These are phyloP conservation scores for Trifolium dubium DNA, from an alignment of 306 rosid species.

Conservation along the genomic window DNA sequence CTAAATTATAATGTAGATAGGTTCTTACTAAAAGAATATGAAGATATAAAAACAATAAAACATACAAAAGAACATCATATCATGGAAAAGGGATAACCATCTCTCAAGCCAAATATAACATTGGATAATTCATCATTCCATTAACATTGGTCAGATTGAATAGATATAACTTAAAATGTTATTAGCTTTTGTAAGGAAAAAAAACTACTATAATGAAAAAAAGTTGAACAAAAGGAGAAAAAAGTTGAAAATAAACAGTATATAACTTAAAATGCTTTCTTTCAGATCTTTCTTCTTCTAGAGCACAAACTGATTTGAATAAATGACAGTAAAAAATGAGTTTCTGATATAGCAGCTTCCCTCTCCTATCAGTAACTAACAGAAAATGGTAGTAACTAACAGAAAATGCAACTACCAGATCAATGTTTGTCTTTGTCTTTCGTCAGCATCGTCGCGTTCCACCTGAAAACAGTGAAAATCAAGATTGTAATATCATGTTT, in stretches of 20 bases:
- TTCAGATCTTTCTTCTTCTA: background rate
- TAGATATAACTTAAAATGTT: no score
- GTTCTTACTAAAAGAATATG: no score
- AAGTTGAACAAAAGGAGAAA: background rate
- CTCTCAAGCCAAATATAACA: no score
- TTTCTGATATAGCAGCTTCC: conserved; percentile 8
- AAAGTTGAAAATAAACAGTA: background rate
- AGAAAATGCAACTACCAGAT: conserved; percentile 44
- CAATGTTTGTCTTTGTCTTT: conserved; percentile 60
- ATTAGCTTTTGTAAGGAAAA: no score
- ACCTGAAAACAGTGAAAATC: conserved; percentile 43
- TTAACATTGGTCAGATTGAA: no score
- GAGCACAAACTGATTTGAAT: conserved; percentile 21
- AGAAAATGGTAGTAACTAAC: background rate
- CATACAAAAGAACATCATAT: no score
- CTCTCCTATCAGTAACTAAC: conserved; percentile 13
- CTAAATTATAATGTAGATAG: no score
- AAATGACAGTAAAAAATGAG: conserved; percentile 31
- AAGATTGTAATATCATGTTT: conserved; percentile 11
- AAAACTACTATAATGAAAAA: background rate
- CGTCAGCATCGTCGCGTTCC: conserved; percentile 55
- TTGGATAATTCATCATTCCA: no score
- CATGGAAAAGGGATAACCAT: no score
- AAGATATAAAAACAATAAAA: no score
- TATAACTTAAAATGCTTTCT: background rate